These are phyloP conservation scores for Jackrogersella minutella DNA, from an alignment of 495 filamentous ascomycete species.

Conservation along the genomic window DNA sequence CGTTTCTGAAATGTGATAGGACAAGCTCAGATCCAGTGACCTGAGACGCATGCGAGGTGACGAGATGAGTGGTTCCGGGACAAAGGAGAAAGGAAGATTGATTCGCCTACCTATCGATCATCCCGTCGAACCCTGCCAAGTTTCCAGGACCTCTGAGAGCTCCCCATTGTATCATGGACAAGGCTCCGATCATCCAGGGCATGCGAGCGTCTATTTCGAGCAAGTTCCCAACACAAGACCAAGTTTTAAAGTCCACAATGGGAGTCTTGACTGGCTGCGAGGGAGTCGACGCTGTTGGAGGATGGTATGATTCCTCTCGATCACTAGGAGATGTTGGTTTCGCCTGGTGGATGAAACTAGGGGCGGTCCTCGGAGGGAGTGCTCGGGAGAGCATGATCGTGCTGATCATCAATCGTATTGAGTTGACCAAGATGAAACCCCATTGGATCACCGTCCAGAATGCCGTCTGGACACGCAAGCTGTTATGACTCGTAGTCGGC, in stretches of 20 bases:
- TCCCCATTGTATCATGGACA: conserved; percentile 76
- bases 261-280: conserved; percentile 64
- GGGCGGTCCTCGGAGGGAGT: conserved; percentile 50
- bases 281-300: conserved; percentile 1
- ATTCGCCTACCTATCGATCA: conserved; percentile 84
- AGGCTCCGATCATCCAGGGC: conserved; percentile 81
- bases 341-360: conserved; percentile 11
- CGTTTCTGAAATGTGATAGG: conserved; percentile 46
- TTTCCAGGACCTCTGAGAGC: conserved; percentile 74
- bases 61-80: conserved; percentile 33
- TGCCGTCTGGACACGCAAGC: conserved; percentile 51
- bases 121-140: conserved; percentile 75
- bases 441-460: conserved; percentile 78
- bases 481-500: conserved; percentile 44
- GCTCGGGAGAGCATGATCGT: conserved; percentile 60
- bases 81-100: conserved; percentile 38
- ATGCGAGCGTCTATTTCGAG: conserved; percentile 77
- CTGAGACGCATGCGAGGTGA: conserved; percentile 51
- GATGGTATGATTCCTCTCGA: conserved; percentile 19
- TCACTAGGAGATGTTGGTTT: conserved; percentile 19
- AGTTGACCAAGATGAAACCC: conserved; percentile 69
- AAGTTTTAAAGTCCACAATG: conserved; percentile 76
- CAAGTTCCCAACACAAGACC: conserved; percentile 72
- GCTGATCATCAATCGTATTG: conserved; percentile 67
- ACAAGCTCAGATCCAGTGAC: conserved; percentile 52